phyloP scores from a whole-genome alignment of 2,329 filamentous ascomycete species.

The Xylariales sp. region DNA sequence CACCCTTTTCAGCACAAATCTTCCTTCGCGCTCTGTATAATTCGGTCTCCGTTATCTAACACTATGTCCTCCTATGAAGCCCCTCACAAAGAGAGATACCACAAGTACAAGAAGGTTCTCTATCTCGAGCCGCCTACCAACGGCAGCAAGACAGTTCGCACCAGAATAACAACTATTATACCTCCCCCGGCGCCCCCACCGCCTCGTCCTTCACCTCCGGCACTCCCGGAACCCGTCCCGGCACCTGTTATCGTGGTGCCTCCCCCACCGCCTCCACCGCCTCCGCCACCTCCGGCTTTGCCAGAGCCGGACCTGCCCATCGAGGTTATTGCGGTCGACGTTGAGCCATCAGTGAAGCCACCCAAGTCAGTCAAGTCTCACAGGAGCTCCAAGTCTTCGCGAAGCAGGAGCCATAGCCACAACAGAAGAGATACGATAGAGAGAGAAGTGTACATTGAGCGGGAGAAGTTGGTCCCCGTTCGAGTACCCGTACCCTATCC shows the following conservation, averaged over 20 bases:
- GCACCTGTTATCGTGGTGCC: slow-evolving; percentile 16
- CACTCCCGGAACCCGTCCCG: slow-evolving; percentile 9
- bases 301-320: slow-evolving; percentile 26
- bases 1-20: no score
- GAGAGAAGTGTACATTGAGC: slow-evolving; percentile 47
- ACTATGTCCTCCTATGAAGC: slow-evolving; percentile 26
- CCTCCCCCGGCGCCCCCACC: slow-evolving; percentile 23
- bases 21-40: not conserved
- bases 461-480: slow-evolving; percentile 43
- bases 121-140: slow-evolving; percentile 36
- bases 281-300: slow-evolving; percentile 10
- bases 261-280: slow-evolving; percentile 10
- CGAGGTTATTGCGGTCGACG: slow-evolving; percentile 39
- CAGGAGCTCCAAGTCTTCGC: slow-evolving; percentile 19
- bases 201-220: slow-evolving; percentile 13
- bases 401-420: slow-evolving; percentile 24
- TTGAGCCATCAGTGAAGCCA: slow-evolving; percentile 32
- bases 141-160: slow-evolving; percentile 31
- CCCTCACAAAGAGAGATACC: slow-evolving; percentile 27
- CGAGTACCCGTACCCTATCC: slow-evolving; percentile 37
- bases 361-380: slow-evolving; percentile 16
- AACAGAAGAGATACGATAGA: slow-evolving; percentile 25
- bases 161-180: slow-evolving; percentile 33
- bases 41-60: slow-evolving; percentile 15
- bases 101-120: slow-evolving; percentile 34